Conservation (phyloP, 164 flowering plant genomes). For the Chimonanthus praecox region DNA sequence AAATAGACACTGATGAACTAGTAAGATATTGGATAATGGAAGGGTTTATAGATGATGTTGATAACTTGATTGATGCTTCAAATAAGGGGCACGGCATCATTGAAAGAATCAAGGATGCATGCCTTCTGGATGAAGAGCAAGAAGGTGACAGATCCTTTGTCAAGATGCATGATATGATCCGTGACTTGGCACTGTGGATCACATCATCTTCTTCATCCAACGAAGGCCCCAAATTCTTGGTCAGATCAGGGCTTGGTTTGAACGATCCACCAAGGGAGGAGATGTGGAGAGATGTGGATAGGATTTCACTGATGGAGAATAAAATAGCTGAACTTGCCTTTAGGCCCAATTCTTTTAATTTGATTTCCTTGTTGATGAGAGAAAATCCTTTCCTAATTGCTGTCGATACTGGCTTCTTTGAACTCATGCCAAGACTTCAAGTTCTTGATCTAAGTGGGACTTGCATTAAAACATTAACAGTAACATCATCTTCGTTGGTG, state of each 20-base stretch:
- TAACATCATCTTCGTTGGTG: neutral
- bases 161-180: slow-evolving; percentile 8
- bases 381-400: neutral
- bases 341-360: slow-evolving; percentile 2
- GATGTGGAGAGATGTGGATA: neutral
- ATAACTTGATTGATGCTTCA: neutral
- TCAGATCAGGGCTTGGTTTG: neutral
- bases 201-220: neutral
- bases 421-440: slow-evolving; percentile 1
- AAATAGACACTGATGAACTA: neutral
- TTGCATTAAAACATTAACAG: neutral
- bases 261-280: slow-evolving; percentile 4
- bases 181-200: slow-evolving; percentile 7
- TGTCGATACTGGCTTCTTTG: neutral
- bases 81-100: slow-evolving; percentile 8
- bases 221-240: neutral
- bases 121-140: slow-evolving; percentile 4
- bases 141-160: neutral
- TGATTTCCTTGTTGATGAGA: neutral
- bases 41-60: neutral
- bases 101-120: slow-evolving; percentile 4
- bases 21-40: slow-evolving; percentile 5
- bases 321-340: neutral
- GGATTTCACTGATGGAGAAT: slow-evolving; percentile 1
- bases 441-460: slow-evolving; percentile 3